phyloP scores from a whole-genome alignment of 345 rosid species.

The Eucalyptus lansdowneana region DNA sequence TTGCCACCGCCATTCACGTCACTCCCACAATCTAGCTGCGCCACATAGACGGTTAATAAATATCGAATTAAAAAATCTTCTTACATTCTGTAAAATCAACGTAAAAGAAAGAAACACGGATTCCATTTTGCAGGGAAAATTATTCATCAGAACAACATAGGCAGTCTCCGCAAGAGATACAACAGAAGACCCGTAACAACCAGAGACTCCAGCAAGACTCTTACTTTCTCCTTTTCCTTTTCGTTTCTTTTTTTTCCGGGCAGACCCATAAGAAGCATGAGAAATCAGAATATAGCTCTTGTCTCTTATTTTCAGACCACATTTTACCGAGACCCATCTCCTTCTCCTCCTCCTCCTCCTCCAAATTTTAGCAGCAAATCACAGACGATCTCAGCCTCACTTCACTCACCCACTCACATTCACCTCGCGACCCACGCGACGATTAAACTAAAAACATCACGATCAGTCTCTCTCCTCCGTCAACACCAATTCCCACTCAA shows the following conservation, averaged over 20 bases:
- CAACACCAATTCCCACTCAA: not conserved
- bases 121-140: not conserved
- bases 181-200: not conserved
- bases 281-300: not conserved
- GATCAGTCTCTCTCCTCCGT: not conserved
- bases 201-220: not conserved
- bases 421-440: not conserved
- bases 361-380: not conserved
- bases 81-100: no score
- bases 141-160: not conserved
- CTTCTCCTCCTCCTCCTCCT: not conserved
- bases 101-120: not conserved
- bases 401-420: not conserved
- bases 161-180: not conserved
- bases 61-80: not conserved
- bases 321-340: not conserved
- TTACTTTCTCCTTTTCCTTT: not conserved
- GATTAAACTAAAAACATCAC: not conserved
- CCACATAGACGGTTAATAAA: not conserved
- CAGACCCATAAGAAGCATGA: not conserved
- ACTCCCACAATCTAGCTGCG: slow-evolving; percentile 16
- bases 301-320: not conserved
- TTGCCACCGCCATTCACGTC: slow-evolving; percentile 51
- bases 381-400: not conserved
- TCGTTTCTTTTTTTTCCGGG: not conserved